These are phyloP conservation scores for Aspergillus coremiiformis DNA, from an alignment of 495 filamentous ascomycete genomes.

Conservation along the genomic window DNA sequence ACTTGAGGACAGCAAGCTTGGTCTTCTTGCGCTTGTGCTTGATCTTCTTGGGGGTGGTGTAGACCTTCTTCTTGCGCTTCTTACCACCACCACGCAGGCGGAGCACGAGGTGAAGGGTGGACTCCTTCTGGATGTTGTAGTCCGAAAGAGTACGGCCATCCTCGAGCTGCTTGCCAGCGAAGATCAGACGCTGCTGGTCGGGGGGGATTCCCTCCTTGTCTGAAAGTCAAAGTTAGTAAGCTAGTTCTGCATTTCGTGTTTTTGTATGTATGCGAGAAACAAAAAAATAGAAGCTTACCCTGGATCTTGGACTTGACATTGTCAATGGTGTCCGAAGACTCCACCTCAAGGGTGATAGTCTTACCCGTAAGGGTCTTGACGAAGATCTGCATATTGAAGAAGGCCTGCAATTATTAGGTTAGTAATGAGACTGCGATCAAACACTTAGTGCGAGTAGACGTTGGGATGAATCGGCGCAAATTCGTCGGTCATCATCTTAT, in stretches of 20 bases:
- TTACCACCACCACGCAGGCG: constrained; percentile 94
- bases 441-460: not conserved
- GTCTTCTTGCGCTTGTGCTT: constrained; percentile 99
- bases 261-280: not conserved
- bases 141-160: constrained; percentile 98
- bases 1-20: constrained; percentile 99
- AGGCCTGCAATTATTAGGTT: constrained; percentile 34
- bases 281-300: constrained; percentile 38
- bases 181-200: constrained; percentile 99
- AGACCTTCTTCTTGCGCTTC: constrained; percentile 99
- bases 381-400: constrained; percentile 93
- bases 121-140: constrained; percentile 99
- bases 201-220: constrained; percentile 99
- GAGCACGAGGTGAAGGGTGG: constrained; percentile 95
- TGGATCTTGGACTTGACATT: constrained; percentile 98
- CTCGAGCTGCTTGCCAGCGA: constrained; percentile 99
- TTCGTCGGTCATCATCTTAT: not conserved
- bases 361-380: constrained; percentile 99
- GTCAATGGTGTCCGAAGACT: constrained; percentile 99
- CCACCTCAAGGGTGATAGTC: constrained; percentile 99
- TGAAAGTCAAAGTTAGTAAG: constrained; percentile 25
- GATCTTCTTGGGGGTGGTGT: constrained; percentile 99
- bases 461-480: not conserved
- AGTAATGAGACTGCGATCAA: not conserved
- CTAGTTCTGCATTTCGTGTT: too few species aligned